Evolutionary conservation across 495 filamentous ascomycete genomes (phyloP).

Genomic region (Neurospora sp.): DNA sequence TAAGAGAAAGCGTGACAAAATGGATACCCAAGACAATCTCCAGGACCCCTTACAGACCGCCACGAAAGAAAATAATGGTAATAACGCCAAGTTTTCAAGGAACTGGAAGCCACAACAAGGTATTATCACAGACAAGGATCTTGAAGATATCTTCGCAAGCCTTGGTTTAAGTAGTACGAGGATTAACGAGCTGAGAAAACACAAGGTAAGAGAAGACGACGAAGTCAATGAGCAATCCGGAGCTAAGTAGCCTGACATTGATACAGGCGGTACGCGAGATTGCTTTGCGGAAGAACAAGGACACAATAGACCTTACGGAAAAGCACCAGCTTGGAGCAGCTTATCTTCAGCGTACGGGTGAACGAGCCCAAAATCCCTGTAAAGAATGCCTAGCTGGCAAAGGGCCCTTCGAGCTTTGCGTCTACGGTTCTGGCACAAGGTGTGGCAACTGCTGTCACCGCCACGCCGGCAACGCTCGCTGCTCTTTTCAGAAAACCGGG

Average conservation of each 20-base stretch:
- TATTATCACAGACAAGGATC: background rate
- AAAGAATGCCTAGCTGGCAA: background rate
- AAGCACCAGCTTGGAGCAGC: background rate
- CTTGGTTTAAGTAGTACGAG: background rate
- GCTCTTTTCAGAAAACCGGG: background rate
- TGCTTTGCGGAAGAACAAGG: background rate
- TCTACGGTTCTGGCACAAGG: background rate
- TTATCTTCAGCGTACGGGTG: background rate
- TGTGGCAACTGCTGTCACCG: background rate
- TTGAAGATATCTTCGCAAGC: background rate
- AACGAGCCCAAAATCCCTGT: background rate
- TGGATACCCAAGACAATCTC: background rate
- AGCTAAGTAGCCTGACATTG: background rate
- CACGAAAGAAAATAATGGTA: background rate
- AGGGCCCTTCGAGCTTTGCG: background rate
- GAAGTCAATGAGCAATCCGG: background rate
- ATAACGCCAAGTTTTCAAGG: background rate
- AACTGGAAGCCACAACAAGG: background rate
- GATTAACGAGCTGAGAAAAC: background rate
- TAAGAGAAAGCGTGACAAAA: background rate
- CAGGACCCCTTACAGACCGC: background rate
- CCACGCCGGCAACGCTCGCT: background rate
- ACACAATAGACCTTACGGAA: background rate
- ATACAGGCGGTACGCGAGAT: background rate
- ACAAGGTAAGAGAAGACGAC: background rate